Percentiles rank a stretch among this genome's conserved stretches.
Evolutionary conservation across 495 filamentous ascomycete species (phyloP).

Genomic region (Durotheca rogersii): DNA sequence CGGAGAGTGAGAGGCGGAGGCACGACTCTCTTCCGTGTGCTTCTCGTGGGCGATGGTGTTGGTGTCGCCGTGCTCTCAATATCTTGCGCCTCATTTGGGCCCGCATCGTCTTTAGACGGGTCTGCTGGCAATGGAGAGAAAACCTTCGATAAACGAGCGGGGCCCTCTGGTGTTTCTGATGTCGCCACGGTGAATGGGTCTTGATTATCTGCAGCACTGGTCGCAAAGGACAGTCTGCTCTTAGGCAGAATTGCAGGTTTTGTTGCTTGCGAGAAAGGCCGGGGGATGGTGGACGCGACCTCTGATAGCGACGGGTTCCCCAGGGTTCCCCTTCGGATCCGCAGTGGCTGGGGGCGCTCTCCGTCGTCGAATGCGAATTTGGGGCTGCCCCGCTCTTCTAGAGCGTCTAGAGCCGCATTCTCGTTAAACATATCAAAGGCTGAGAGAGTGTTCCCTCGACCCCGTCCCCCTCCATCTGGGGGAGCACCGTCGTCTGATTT

Average conservation of each 20-base stretch:
- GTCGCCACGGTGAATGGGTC: conserved; percentile 27
- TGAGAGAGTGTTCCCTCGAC: conserved; percentile 6
- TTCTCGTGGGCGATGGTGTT: conserved; percentile 23
- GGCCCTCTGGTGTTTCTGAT: conserved; percentile 7
- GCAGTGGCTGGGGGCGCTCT: conserved; percentile 14
- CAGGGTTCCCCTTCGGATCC: conserved; percentile 18
- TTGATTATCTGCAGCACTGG: not conserved
- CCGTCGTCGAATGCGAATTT: conserved; percentile 4
- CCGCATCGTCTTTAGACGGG: not conserved
- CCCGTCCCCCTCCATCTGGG: not conserved
- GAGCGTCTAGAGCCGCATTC: not conserved
- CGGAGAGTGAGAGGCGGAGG: conserved; percentile 22
- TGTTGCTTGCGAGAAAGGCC: not conserved
- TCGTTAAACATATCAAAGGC: conserved; percentile 10
- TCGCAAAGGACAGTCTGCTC: conserved; percentile 3
- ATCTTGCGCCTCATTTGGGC: not conserved
- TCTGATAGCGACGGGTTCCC: not conserved
- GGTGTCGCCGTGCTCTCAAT: conserved; percentile 10
- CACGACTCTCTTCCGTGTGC: conserved; percentile 5
- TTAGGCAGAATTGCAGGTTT: not conserved
- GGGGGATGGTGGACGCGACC: not conserved
- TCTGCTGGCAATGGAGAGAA: conserved; percentile 25
- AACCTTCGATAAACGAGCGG: conserved; percentile 29
- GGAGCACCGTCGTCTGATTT: conserved; percentile 1
- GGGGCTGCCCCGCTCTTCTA: conserved; percentile 1